Percentiles rank a stretch among this genome's conserved stretches.
phyloP scores from a whole-genome alignment of 2,329 filamentous ascomycete genomes.

The Xylariaceae sp. region DNA sequence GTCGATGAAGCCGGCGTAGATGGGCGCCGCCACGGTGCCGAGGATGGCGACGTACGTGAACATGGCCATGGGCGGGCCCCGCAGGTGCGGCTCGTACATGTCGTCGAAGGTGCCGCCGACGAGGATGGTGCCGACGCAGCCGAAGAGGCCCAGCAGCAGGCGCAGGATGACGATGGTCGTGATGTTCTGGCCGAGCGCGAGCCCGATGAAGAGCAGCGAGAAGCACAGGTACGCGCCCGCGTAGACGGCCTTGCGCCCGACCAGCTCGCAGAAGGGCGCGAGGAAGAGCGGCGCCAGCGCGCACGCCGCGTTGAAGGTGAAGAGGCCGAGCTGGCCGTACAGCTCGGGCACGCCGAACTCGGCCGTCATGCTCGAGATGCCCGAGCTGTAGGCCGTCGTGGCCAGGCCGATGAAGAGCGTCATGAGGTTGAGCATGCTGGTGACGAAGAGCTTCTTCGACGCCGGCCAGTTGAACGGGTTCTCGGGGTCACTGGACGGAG shows the following conservation, averaged over 20 bases:
- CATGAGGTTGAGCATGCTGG: constrained; percentile 40
- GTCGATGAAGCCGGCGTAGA: constrained; percentile 47
- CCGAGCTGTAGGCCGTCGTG: constrained; percentile 45
- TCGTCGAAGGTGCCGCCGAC: constrained; percentile 43
- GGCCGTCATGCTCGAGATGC: constrained; percentile 35
- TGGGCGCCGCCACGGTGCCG: constrained; percentile 44
- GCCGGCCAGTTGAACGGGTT: constrained; percentile 45
- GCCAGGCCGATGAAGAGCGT: constrained; percentile 46
- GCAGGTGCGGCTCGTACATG: constrained; percentile 38
- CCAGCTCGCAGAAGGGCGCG: constrained; percentile 41
- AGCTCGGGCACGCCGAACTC: constrained; percentile 31
- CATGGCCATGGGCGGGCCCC: constrained; percentile 38
- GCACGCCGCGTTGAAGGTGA: constrained; percentile 42
- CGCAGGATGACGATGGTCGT: constrained; percentile 39
- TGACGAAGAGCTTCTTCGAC: constrained; percentile 37
- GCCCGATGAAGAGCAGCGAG: constrained; percentile 38
- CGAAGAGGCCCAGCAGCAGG: constrained; percentile 39
- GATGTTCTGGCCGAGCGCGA: constrained; percentile 39
- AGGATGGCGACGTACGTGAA: constrained; percentile 43
- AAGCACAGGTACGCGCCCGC: constrained; percentile 38
- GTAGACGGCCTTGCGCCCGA: constrained; percentile 39
- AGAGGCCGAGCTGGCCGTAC: constrained; percentile 38
- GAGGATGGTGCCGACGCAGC: constrained; percentile 41
- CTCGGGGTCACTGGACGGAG: constrained; percentile 35
- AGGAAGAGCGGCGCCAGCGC: constrained; percentile 39